A percentile compares a stretch with the other conserved stretches of the same genome.
Conservation (phyloP, 1,139 yeast species). For the Suhomyces bokatorum region DNA sequence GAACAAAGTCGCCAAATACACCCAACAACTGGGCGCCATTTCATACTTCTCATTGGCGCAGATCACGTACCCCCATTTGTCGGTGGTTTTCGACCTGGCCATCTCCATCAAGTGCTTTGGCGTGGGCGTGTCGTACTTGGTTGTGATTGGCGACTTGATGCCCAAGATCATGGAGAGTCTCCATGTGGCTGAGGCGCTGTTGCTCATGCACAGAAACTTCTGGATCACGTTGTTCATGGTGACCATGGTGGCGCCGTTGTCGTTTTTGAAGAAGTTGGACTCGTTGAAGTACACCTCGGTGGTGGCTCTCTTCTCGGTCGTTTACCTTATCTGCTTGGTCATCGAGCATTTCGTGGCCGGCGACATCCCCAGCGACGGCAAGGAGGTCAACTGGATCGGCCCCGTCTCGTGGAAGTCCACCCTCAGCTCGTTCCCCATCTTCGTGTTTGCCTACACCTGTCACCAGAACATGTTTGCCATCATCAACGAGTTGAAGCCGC, state of each 20-base stretch:
- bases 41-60: conserved; percentile 55
- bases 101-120: conserved; percentile 77
- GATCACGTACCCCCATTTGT: conserved; percentile 53
- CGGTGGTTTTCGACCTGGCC: conserved; percentile 47
- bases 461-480: conserved; percentile 93
- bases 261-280: conserved; percentile 73
- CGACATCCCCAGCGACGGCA: conserved; percentile 28
- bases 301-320: conserved; percentile 80
- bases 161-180: conserved; percentile 66
- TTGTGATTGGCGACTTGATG: conserved; percentile 87
- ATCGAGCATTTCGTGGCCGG: conserved; percentile 57
- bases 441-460: conserved; percentile 93
- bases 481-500: conserved; percentile 62
- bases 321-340: conserved; percentile 74
- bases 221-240: conserved; percentile 70
- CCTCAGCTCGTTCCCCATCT: conserved; percentile 70
- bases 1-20: conserved; percentile 51
- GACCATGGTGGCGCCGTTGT: conserved; percentile 66
- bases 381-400: conserved; percentile 33
- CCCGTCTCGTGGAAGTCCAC: conserved; percentile 41
- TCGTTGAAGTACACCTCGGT: conserved; percentile 83
- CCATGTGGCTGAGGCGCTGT: conserved; percentile 22
- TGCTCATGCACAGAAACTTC: conserved; percentile 50
- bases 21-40: conserved; percentile 50
- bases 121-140: conserved; percentile 84